Base-by-base conservation (phyloP, 1,284 basidiomycete species). In the Cryptococcus hybrid region DNA sequence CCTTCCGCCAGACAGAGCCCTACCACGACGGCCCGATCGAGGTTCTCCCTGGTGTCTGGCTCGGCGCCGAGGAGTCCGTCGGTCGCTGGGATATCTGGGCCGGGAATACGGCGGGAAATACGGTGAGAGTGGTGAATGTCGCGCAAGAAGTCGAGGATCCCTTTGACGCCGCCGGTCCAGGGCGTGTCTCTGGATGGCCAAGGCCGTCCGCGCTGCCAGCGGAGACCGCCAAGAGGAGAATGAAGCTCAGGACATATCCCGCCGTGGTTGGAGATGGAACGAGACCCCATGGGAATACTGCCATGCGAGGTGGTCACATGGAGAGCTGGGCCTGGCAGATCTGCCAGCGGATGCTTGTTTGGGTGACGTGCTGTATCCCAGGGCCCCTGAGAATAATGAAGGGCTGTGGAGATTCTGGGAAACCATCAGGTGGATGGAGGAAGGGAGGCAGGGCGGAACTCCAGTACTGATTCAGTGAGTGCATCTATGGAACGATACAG, bases 281-380 rank as follows among this genome's bases (percentile, higher is more conserved):
- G 87, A 85, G 89, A 63, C 89, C 90, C 0, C 82, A 82, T 24
- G 84, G 80, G 86, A 92, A 72, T 97, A 97, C 75, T 86, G 92
- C 75, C 95, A 96, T 78, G 83, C 97, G 35, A 84, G 85, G 52
- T 97, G 94, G 94, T 93, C 91, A 39, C 95, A 98, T 76, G 92
- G 91, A 34, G 90, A 95, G 78, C 82, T 87, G 56, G 88, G 95
- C 66, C 84, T 98, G 51, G 90, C 93, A 72, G 85, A 47, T 75
- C 82, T 63, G 18, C 69, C 69, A 3, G 30, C 18, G 6, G 52
- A 30, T 4, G 67, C 64, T 7, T 57, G 44, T 18, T 56, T 24
- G 38, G 51, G 50, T 9, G 15, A 58, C 54, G 11, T 51, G 51
- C 15, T 48, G 11, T 13, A 18, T 18, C 18, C 18, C 18, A 18